These are phyloP conservation scores for Colletotrichum liaoningense DNA, from an alignment of 2,329 filamentous ascomycete genomes.

Conservation along the genomic window DNA sequence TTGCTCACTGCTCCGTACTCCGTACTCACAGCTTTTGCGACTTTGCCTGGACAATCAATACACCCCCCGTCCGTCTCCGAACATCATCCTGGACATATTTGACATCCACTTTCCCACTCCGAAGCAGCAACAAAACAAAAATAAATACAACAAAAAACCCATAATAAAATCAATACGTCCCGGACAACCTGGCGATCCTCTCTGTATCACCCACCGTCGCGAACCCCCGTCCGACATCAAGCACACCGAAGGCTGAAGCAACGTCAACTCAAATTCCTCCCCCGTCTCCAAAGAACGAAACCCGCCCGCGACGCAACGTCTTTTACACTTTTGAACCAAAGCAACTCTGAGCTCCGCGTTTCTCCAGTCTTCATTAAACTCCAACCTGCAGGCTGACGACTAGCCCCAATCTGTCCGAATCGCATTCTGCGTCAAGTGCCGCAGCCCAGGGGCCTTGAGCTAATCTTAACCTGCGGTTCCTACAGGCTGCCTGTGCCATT, in stretches of 20 bases:
- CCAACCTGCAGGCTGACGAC: slow-evolving; percentile 15
- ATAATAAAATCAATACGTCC: background rate
- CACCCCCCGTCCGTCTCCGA: background rate
- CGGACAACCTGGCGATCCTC: background rate
- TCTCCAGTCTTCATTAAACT: slow-evolving; percentile 34
- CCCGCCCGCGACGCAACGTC: background rate
- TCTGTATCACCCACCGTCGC: slow-evolving; percentile 14
- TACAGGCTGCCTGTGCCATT: background rate
- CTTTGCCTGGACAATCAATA: too few species aligned
- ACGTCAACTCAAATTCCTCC: too few species aligned
- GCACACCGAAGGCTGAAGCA: background rate
- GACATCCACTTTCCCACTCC: background rate
- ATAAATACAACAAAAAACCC: background rate
- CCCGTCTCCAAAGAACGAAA: background rate
- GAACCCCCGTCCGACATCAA: background rate
- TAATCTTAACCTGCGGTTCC: slow-evolving; percentile 17
- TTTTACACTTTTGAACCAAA: background rate
- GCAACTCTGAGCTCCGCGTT: background rate
- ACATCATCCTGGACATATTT: background rate
- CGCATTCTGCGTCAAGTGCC: slow-evolving; percentile 17
- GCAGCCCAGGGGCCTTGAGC: slow-evolving; percentile 18
- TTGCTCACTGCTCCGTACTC: too few species aligned
- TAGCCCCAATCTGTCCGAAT: slow-evolving; percentile 26
- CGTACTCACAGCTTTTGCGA: too few species aligned
- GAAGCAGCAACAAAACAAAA: slow-evolving; percentile 5